Percentiles rank a stretch among this genome's conserved stretches.
Evolutionary conservation across 306 rosid species (phyloP).

Genomic region (Lablab purpureus): DNA sequence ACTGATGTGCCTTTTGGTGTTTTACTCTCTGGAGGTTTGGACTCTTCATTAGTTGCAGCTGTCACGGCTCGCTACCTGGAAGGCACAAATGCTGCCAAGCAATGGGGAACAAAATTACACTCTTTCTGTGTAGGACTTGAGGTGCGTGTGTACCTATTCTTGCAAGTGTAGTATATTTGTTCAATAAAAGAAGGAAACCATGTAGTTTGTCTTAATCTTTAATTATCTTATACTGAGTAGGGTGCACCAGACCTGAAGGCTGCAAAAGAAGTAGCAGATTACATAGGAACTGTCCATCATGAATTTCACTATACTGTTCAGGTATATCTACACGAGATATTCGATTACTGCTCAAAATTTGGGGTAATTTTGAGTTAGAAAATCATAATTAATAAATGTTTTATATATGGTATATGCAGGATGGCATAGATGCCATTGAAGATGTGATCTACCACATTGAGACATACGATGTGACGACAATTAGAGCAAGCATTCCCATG

Average conservation of each 20-base stretch:
- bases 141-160: slow-evolving; percentile 52
- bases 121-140: slow-evolving; percentile 87
- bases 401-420: slow-evolving; percentile 53
- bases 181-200: background rate
- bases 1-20: slow-evolving; percentile 95
- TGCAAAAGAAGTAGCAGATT: slow-evolving; percentile 86
- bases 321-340: slow-evolving; percentile 48
- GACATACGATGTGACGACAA: slow-evolving; percentile 86
- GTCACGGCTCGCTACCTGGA: slow-evolving; percentile 79
- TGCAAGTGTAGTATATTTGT: background rate
- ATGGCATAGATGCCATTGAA: slow-evolving; percentile 89
- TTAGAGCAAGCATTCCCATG: slow-evolving; percentile 91
- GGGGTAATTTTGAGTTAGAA: background rate
- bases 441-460: slow-evolving; percentile 86
- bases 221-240: slow-evolving; percentile 48
- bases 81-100: slow-evolving; percentile 76
- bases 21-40: slow-evolving; percentile 83
- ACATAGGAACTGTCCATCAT: slow-evolving; percentile 83
- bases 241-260: slow-evolving; percentile 91
- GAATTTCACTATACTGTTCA: slow-evolving; percentile 82
- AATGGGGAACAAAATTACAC: slow-evolving; percentile 87
- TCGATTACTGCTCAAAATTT: background rate
- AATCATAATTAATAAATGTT: slow-evolving; percentile 1
- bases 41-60: slow-evolving; percentile 87
- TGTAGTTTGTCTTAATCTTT: background rate